Percentiles rank a stretch among this genome's conserved stretches.
Evolutionary conservation across 1,139 yeast genomes (phyloP).

Genomic region (Kurtzmaniella quercitrusa): DNA sequence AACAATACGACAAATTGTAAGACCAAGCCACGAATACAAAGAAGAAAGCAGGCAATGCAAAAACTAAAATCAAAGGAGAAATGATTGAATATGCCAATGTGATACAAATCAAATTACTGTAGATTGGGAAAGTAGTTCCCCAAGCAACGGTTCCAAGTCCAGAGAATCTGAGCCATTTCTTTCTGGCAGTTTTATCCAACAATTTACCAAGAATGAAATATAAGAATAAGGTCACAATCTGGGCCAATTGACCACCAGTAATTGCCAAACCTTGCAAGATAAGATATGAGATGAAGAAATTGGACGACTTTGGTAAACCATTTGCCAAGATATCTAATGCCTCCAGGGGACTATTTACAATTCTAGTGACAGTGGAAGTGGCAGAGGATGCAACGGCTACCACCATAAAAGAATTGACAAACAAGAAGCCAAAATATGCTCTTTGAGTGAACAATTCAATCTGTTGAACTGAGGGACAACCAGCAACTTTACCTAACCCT

Average conservation of each 20-base stretch:
- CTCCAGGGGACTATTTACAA: constrained; percentile 57
- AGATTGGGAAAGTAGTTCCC: constrained; percentile 88
- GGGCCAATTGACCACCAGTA: constrained; percentile 77
- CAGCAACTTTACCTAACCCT: constrained; percentile 62
- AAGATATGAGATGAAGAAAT: constrained; percentile 72
- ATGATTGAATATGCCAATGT: constrained; percentile 75
- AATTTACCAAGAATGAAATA: constrained; percentile 65
- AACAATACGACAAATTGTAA: constrained; percentile 75
- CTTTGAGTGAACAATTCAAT: constrained; percentile 73
- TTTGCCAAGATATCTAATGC: constrained; percentile 69
- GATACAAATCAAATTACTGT: constrained; percentile 79
- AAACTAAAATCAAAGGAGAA: constrained; percentile 67
- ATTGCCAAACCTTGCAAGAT: constrained; percentile 80
- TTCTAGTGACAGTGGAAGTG: constrained; percentile 64
- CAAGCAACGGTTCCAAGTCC: constrained; percentile 63
- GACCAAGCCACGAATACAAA: constrained; percentile 74
- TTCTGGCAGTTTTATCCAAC: constrained; percentile 80
- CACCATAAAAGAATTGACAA: constrained; percentile 66
- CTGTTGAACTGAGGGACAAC: constrained; percentile 59
- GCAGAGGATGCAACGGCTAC: constrained; percentile 72
- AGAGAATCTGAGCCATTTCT: constrained; percentile 73
- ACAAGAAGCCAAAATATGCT: constrained; percentile 68
- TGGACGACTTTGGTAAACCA: constrained; percentile 84
- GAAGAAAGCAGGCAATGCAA: constrained; percentile 64
- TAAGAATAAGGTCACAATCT: constrained; percentile 66